Base-by-base conservation (phyloP, 495 filamentous ascomycete genomes). In the Sporormia fimetaria region DNA sequence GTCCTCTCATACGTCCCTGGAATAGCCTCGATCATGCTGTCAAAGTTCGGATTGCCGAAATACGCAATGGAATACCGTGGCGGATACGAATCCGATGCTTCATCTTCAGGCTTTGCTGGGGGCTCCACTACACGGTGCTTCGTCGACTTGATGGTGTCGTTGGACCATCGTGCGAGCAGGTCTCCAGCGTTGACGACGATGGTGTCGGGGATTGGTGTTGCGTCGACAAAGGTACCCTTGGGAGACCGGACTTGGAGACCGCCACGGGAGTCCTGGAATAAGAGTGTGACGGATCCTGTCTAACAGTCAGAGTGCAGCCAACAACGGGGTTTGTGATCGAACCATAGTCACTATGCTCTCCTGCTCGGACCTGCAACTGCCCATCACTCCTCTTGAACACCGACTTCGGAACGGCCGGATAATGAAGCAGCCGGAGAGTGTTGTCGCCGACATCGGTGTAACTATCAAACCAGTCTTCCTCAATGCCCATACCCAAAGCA, bases 121-220 rank as follows among this genome's bases (percentile, higher is more conserved):
- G 88, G 88, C 61, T 94, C 79, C 7, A 95, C 81, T 2, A 95
- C 88, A 15, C 87, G 73, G 57, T 96, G 88, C 37, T 81, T 74
- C 0, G 88, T 96, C 44, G 78, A 84, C 63, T 79, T 81, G 56
- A 96, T 88, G 4, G 71, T 76, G 52, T 87, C 85, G 55, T 95
- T 96, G 27, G 78, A 82, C 88, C 88, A 96, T 21, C 87, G 64
- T 2, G 84, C 80, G 29, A 96, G 62, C 51, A 95, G 47, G 62
- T 96, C 88, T 1, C 87, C 88, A 1, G 87, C 87, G 58, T 96
- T 95, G 21, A 96, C 71, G 4, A 96, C 84, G 38, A 90, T 80
- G 3, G 86, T 87, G 35, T 76, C 80, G 21, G 76, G 66, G 38
- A 93, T 84, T 0, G 88, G 88, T 21, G 71, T 81, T 12, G 82